Conservation (phyloP, 345 rosid species). For the Orychophragmus violaceus region DNA sequence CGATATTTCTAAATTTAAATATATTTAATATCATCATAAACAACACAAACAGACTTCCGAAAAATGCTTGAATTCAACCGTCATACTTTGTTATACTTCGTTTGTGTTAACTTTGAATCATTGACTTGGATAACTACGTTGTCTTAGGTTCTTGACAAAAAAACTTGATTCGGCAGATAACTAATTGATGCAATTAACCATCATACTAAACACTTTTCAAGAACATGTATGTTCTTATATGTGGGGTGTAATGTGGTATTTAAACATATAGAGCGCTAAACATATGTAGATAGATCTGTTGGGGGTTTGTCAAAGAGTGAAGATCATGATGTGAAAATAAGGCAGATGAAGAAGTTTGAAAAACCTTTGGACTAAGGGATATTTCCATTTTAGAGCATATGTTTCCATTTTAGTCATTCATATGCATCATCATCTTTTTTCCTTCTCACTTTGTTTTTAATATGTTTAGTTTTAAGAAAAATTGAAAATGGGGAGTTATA, state of each 20-base stretch:
- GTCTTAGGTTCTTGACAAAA: no score
- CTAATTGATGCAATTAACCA: background rate
- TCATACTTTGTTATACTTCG: no score
- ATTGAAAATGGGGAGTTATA: background rate
- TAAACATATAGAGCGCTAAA: background rate
- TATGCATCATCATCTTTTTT: slow-evolving; percentile 18
- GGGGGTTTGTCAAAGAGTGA: slow-evolving; percentile 7
- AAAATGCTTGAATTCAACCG: no score
- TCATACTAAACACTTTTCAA: background rate
- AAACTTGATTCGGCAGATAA: no score
- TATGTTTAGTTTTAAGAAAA: background rate
- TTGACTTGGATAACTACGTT: no score
- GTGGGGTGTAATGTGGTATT: background rate
- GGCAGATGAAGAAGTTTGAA: slow-evolving; percentile 7
- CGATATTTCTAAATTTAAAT: background rate
- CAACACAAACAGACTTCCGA: no score
- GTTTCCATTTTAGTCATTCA: slow-evolving; percentile 27
- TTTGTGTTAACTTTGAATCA: no score
- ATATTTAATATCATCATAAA: background rate
- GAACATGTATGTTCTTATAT: background rate
- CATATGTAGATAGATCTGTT: background rate
- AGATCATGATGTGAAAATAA: slow-evolving; percentile 17
- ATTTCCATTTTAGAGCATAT: slow-evolving; percentile 21
- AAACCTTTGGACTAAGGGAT: slow-evolving; percentile 26
- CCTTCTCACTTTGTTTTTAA: background rate